Evolutionary conservation across 108 stramenopile species (phyloP), one percentile per base, ranked within the genome.

Genomic region (Craspedostauros australis): DNA sequence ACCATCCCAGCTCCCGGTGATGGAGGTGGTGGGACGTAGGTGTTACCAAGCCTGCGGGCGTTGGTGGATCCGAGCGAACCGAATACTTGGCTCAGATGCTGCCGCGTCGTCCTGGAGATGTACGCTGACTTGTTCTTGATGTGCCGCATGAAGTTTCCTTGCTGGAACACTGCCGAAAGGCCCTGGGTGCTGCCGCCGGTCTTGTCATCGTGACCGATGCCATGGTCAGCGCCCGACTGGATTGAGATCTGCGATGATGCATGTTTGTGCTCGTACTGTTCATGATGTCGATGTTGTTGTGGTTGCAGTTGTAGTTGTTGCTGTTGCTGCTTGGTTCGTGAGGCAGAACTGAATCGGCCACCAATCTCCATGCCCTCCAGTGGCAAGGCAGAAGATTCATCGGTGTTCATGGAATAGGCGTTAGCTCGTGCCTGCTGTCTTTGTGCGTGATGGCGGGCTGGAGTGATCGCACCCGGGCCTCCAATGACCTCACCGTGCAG

Each of bases 321-420:
- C 41, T 39, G 39, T 34, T 39, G 16, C 3, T 1, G 21, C 28
- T 28, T 39, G 12, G 15, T 6, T 33, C 31, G 20, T 1, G 28
- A 18, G 4, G 36, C 36, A 37, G 14, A n/a, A 37, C 11, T 33
- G 12, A 50, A 50, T 37, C 46, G 50, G 23, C 56, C 52, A 24
- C 57, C 58, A 29, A 68, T 68, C 58, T 64, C 62, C 65, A 68
- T 50, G 36, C 73, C 56, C 39, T 49, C 55, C 23, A 63, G 42
- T 43, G 6, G 42, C 21, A 16, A 15, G 43, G 16, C 15, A 20
- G 43, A 12, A 50, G 11, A 24, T 16, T 5, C 5, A 15, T 15
- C 15, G 5, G 37, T 50, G 11, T 33, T 25, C 11, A 2, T 54
- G 53, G n/a, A n/a, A n/a, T n/a, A 21, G 32, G 18, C 7, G 5